These are phyloP conservation scores for Arabis hirsuta DNA, from an alignment of 345 rosid genomes.

Conservation along the genomic window DNA sequence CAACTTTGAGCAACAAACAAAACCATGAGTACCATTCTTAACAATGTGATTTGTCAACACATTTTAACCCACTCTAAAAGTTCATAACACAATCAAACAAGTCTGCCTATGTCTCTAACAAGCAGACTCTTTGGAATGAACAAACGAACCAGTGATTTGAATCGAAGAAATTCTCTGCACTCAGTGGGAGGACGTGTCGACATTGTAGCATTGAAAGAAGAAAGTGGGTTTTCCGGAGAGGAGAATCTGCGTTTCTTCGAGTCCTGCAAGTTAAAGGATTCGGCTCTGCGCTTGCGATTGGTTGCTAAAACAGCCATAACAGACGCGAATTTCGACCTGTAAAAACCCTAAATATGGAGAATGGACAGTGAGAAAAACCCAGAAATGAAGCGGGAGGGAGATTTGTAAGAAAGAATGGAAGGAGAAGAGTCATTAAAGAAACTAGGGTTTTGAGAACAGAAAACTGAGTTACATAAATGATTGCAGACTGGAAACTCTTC, in stretches of 20 bases:
- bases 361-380: no score
- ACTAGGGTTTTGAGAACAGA: no score
- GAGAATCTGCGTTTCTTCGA: background rate
- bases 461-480: no score
- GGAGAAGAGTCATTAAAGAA: no score
- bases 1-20: slow-evolving; percentile 1
- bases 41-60: background rate
- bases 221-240: background rate
- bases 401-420: no score
- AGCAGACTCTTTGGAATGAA: background rate
- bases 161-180: slow-evolving; percentile 56
- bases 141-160: slow-evolving; percentile 35
- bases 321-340: no score
- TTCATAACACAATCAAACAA: background rate
- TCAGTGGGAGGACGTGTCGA: background rate
- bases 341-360: no score
- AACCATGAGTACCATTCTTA: background rate
- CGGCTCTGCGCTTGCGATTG: slow-evolving; percentile 2
- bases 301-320: background rate
- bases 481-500: no score
- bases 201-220: slow-evolving; percentile 6
- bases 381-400: no score
- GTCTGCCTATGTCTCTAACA: no score
- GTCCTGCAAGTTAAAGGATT: no score
- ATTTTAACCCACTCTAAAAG: background rate